phyloP scores from a whole-genome alignment of 768 basidiomycete genomes.

The Psilocybe azurescens region DNA sequence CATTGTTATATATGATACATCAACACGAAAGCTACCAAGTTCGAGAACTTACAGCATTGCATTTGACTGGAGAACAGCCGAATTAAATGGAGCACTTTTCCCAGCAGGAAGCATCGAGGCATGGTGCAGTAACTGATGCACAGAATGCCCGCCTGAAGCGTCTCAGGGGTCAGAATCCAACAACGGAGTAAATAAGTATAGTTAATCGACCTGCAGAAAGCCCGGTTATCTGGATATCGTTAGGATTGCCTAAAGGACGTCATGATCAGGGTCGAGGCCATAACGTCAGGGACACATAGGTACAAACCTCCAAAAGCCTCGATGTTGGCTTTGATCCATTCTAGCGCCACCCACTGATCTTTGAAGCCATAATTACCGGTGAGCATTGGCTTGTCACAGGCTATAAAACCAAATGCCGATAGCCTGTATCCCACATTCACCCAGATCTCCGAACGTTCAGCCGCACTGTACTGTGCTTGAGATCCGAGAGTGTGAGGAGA shows the following conservation, averaged over 20 bases:
- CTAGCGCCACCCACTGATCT: constrained; percentile 80
- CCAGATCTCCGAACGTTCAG: constrained; percentile 70
- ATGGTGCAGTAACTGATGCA: constrained; percentile 76
- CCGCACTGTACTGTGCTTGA: constrained; percentile 72
- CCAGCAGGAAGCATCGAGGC: constrained; percentile 66
- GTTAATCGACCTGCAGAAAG: constrained; percentile 65
- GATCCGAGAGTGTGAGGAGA: constrained; percentile 66
- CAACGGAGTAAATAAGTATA: background rate
- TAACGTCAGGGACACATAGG: background rate
- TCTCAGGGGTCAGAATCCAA: background rate
- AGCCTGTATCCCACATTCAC: constrained; percentile 81
- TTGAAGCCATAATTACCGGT: constrained; percentile 85
- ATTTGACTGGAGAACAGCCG: constrained; percentile 75
- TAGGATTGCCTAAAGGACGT: constrained; percentile 53
- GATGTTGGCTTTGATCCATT: constrained; percentile 76
- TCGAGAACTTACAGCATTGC: constrained; percentile 63
- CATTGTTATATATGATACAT: background rate
- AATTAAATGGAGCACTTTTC: constrained; percentile 64
- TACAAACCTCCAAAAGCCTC: constrained; percentile 65
- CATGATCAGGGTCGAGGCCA: background rate
- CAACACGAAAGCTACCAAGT: background rate
- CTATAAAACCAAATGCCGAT: constrained; percentile 79
- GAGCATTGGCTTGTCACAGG: constrained; percentile 62
- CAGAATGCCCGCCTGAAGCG: constrained; percentile 66
- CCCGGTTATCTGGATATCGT: constrained; percentile 66